These are phyloP conservation scores for Penicillium corylophilum DNA, from an alignment of 2,329 filamentous ascomycete species.

Conservation along the genomic window DNA sequence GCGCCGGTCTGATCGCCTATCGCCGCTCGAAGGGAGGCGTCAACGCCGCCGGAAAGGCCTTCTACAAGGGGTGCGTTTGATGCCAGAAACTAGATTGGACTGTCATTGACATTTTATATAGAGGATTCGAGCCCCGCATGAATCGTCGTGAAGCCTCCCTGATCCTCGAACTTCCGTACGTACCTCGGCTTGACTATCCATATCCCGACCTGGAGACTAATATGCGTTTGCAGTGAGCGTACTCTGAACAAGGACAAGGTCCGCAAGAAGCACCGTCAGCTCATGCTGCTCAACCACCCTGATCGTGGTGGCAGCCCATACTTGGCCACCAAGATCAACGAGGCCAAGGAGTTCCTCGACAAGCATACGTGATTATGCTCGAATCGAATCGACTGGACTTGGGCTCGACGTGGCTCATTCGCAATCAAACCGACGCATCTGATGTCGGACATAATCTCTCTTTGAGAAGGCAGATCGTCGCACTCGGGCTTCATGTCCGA, in stretches of 20 bases:
- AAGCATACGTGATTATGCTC: conserved; percentile 53
- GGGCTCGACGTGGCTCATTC: not conserved
- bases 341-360: conserved; percentile 94
- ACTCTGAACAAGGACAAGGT: conserved; percentile 87
- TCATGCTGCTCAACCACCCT: conserved; percentile 95
- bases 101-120: conserved; percentile 16
- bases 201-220: not conserved
- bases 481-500: conserved; percentile 17
- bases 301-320: conserved; percentile 97
- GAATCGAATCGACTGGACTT: not conserved
- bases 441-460: not conserved
- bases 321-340: conserved; percentile 95
- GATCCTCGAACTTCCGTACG: conserved; percentile 85
- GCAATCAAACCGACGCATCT: not conserved
- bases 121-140: conserved; percentile 94
- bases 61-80: conserved; percentile 73
- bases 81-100: conserved; percentile 35
- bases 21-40: conserved; percentile 69
- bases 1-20: conserved; percentile 86
- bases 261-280: conserved; percentile 88
- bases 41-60: conserved; percentile 81
- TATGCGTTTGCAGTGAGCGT: conserved; percentile 64
- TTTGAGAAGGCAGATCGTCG: conserved; percentile 1
- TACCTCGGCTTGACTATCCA: conserved; percentile 14
- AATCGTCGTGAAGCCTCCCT: conserved; percentile 85